Base-by-base conservation (phyloP, 2,329 filamentous ascomycete species). In the Chaetomium sp. region DNA sequence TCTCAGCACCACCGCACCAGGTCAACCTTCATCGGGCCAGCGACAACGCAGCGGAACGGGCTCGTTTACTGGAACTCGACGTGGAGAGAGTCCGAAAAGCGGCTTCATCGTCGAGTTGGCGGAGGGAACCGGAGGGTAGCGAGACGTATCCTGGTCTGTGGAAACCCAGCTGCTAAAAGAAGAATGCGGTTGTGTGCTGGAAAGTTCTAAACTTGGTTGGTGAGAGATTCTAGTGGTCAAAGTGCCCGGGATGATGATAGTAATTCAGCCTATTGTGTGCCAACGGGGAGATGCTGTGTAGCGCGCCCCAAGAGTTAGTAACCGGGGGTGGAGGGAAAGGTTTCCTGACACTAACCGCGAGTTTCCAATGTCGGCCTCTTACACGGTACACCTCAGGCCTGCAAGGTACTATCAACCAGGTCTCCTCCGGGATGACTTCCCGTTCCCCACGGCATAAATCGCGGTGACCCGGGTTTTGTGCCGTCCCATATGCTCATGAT, bases 261-360 rank as follows among this genome's bases (percentile, higher is more conserved):
- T 42, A 57, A 64, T 70, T 68, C 66, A 66, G 65, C 63, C 68
- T 67, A 58, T 70, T 58, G 60, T 63, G 58, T 31, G 27, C 42
- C 25, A 58, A 27, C n/a, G 16, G 19, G 16, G 57, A 49, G 7
- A 56, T 59, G 27, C 27, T 56, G 60, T 63, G 59, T 63, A 58
- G 60, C 47, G 29, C 31, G 31, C 25, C 35, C 49, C 19, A 7
- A 19, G 23, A 21, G 33, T 49, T 25, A 51, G 33, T 31, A 31
- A 53, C 33, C 27, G 33, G n/a, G 35, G 2, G 23, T 19, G 19
- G 29, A 54, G 21, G 13, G 29, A 35, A n/a, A 25, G 13, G 42
- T 29, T 16, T 58, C 16, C 6, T 31, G 56, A 21, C 47, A 47
- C 56, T 19, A 33, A 49, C 56, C 19, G 9, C 2, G 45, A 27